Evolutionary conservation across 1,284 basidiomycete species (phyloP).

Genomic region (Pholiota adiposa): DNA sequence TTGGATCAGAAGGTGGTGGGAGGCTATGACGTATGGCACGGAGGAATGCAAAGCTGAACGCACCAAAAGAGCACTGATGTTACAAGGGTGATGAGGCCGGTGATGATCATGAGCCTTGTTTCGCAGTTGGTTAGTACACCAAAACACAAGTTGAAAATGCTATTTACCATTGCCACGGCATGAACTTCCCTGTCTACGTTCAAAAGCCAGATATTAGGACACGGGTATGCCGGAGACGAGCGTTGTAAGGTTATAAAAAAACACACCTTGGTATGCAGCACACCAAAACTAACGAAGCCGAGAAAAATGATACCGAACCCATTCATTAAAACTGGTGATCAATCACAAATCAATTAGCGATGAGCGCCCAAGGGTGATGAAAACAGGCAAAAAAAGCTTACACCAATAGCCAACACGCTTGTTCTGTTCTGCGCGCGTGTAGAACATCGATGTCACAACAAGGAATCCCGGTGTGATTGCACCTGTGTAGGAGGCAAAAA

Average conservation of each 20-base stretch:
- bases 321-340: conserved; percentile 59
- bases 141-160: not conserved
- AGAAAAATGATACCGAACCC: conserved; percentile 68
- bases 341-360: conserved; percentile 4
- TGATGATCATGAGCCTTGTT: conserved; percentile 74
- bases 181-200: conserved; percentile 28
- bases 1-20: not conserved
- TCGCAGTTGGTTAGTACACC: conserved; percentile 15
- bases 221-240: not conserved
- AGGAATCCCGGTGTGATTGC: conserved; percentile 84
- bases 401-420: conserved; percentile 79
- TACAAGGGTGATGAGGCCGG: conserved; percentile 65
- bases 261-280: conserved; percentile 53
- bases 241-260: not conserved
- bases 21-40: not conserved
- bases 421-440: conserved; percentile 78
- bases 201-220: not conserved
- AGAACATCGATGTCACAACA: conserved; percentile 67
- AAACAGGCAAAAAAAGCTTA: conserved; percentile 37
- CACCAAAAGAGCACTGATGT: conserved; percentile 62
- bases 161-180: conserved; percentile 50
- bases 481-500: conserved; percentile 35
- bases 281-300: conserved; percentile 73
- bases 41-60: conserved; percentile 13
- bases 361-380: not conserved